These are phyloP conservation scores for Choanephora cucurbitarum DNA, from an alignment of 371 early-diverging fungal genomes.

Conservation along the genomic window DNA sequence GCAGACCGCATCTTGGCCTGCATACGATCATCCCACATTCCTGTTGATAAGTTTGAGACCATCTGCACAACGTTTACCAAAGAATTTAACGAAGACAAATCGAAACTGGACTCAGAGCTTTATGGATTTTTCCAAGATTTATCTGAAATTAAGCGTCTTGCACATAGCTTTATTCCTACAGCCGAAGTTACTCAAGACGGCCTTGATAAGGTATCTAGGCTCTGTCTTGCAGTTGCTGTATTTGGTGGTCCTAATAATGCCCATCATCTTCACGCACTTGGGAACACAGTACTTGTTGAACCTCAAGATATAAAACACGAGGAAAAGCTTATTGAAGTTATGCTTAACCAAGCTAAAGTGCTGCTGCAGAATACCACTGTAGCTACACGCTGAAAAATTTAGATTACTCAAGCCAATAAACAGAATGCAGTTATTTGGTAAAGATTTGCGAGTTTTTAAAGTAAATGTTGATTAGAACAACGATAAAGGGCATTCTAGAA, in stretches of 20 bases:
- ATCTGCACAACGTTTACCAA: slow-evolving; percentile 4
- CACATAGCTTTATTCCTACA: slow-evolving; percentile 3
- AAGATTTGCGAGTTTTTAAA: too few relatives aligned
- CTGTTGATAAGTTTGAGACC: slow-evolving; percentile 1
- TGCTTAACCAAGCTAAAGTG: too few relatives aligned
- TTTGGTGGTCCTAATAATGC: slow-evolving; percentile 5
- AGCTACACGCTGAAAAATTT: too few relatives aligned
- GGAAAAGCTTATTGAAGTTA: too few relatives aligned
- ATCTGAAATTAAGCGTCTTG: slow-evolving; percentile 10
- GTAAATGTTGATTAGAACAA: too few relatives aligned
- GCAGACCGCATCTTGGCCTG: not conserved
- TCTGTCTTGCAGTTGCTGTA: slow-evolving; percentile 13
- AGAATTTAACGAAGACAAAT: slow-evolving; percentile 5
- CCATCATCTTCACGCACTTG: too few relatives aligned
- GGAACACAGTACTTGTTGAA: too few relatives aligned
- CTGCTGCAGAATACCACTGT: too few relatives aligned
- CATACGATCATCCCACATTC: not conserved
- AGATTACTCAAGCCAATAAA: too few relatives aligned
- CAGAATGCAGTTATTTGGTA: too few relatives aligned
- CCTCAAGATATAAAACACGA: too few relatives aligned
- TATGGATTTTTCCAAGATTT: slow-evolving; percentile 15
- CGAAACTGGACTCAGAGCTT: slow-evolving; percentile 1
- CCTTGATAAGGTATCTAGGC: slow-evolving; percentile 6
- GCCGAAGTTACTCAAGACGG: slow-evolving; percentile 7
- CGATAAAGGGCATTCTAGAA: too few relatives aligned